These are phyloP conservation scores for Kondoa malvinella DNA, from an alignment of 768 basidiomycete genomes.

Conservation along the genomic window DNA sequence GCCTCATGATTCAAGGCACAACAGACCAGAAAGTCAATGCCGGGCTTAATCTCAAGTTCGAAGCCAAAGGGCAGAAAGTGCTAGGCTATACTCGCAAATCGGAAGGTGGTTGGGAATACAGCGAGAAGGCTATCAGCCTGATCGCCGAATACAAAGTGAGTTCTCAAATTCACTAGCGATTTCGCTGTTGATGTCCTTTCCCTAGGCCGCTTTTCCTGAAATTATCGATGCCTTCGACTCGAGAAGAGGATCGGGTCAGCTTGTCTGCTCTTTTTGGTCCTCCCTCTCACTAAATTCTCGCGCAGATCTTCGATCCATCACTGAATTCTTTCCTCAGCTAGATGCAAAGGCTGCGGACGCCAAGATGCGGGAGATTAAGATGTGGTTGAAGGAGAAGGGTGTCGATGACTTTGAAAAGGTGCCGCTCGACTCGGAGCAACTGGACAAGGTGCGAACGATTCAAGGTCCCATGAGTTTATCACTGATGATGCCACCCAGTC, in stretches of 20 bases:
- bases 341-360: conserved; percentile 43
- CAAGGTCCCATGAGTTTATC: background rate
- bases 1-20: conserved; percentile 65
- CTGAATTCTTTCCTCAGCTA: conserved; percentile 43
- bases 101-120: conserved; percentile 79
- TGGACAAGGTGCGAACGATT: conserved; percentile 50
- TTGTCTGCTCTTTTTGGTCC: conserved; percentile 3
- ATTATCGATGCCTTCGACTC: conserved; percentile 55
- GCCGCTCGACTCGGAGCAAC: conserved; percentile 74
- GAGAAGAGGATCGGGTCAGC: conserved; percentile 8
- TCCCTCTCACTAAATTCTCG: background rate
- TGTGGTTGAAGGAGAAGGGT: conserved; percentile 72
- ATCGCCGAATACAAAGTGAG: conserved; percentile 65
- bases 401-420: conserved; percentile 84
- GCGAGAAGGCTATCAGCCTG: conserved; percentile 63
- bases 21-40: conserved; percentile 71
- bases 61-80: conserved; percentile 81
- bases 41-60: conserved; percentile 89
- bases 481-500: conserved; percentile 38
- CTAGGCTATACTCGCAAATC: conserved; percentile 77
- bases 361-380: conserved; percentile 55
- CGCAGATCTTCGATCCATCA: conserved; percentile 54
- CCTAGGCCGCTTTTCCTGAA: conserved; percentile 61
- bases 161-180: background rate
- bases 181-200: background rate